A percentile compares a stretch with the other conserved stretches of the same genome.
Evolutionary conservation across 202 grass and related monocot species (phyloP).

Genomic region (Zoysia matrella): DNA sequence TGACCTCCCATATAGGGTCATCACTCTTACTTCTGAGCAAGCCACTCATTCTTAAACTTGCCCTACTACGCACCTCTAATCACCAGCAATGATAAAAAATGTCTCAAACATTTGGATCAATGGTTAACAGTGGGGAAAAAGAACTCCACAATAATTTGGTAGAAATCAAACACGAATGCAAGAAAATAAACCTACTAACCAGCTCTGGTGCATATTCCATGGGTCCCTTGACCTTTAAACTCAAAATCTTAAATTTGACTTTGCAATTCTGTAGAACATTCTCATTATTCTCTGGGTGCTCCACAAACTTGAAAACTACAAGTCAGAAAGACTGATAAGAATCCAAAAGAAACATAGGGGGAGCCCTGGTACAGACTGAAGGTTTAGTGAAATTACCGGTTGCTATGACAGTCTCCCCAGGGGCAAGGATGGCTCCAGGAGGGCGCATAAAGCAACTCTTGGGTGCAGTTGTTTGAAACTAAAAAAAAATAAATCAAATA

Average conservation of each 20-base stretch:
- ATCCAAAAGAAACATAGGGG: slow-evolving; percentile 26
- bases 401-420: slow-evolving; percentile 89
- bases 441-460: slow-evolving; percentile 99
- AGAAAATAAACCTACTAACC: slow-evolving; percentile 47
- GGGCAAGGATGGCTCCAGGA: slow-evolving; percentile 90
- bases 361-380: slow-evolving; percentile 34
- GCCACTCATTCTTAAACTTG: background rate
- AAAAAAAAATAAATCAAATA: slow-evolving; percentile 29
- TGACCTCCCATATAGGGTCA: background rate
- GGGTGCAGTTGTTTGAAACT: slow-evolving; percentile 99
- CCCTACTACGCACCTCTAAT: slow-evolving; percentile 19
- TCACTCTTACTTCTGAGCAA: background rate
- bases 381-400: slow-evolving; percentile 62
- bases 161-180: slow-evolving; percentile 32
- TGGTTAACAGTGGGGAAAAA: slow-evolving; percentile 19
- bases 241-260: slow-evolving; percentile 98
- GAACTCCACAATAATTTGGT: slow-evolving; percentile 3
- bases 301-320: slow-evolving; percentile 97
- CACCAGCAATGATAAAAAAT: slow-evolving; percentile 1
- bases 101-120: background rate
- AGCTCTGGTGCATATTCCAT: slow-evolving; percentile 97
- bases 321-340: slow-evolving; percentile 34
- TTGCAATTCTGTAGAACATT: slow-evolving; percentile 85
- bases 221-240: slow-evolving; percentile 94
- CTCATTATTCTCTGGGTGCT: slow-evolving; percentile 96